Evolutionary conservation across 2,329 filamentous ascomycete species (phyloP).

Genomic region (Colletotrichum neosansevieriae): DNA sequence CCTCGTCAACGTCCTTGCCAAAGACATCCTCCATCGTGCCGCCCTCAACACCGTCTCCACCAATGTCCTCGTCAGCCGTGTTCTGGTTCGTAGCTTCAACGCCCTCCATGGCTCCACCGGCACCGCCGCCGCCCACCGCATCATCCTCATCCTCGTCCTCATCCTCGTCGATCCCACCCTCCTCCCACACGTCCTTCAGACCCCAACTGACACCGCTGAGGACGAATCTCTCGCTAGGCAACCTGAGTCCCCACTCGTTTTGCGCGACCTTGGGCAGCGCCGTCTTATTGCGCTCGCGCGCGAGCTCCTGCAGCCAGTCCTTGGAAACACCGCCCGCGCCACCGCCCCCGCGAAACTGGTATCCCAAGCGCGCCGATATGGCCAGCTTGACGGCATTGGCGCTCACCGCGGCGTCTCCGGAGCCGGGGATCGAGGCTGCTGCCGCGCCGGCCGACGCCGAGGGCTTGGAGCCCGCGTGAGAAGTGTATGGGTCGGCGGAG

Average conservation of each 20-base stretch:
- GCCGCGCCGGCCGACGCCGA: slow-evolving; percentile 63
- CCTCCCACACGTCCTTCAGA: slow-evolving; percentile 69
- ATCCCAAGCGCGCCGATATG: slow-evolving; percentile 75
- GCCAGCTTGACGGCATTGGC: slow-evolving; percentile 79
- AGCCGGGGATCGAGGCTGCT: slow-evolving; percentile 55
- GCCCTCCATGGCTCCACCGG: slow-evolving; percentile 62
- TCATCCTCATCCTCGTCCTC: slow-evolving; percentile 57
- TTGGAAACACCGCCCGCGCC: slow-evolving; percentile 71
- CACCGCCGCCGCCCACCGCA: slow-evolving; percentile 58
- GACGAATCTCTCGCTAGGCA: slow-evolving; percentile 77
- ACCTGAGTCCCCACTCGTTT: slow-evolving; percentile 75
- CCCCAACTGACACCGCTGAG: slow-evolving; percentile 76
- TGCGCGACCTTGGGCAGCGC: slow-evolving; percentile 72
- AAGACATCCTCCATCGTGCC: slow-evolving; percentile 68
- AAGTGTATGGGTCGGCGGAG: slow-evolving; percentile 74
- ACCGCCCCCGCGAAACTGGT: slow-evolving; percentile 73
- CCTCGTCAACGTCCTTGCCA: slow-evolving; percentile 66
- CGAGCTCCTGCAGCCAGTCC: slow-evolving; percentile 83
- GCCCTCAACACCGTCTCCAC: slow-evolving; percentile 61
- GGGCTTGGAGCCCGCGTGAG: slow-evolving; percentile 66
- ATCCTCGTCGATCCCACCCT: slow-evolving; percentile 54
- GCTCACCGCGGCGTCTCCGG: slow-evolving; percentile 68
- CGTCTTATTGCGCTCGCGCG: slow-evolving; percentile 76
- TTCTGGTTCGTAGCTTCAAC: slow-evolving; percentile 55
- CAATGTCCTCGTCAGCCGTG: slow-evolving; percentile 54